A percentile compares a stretch with the other conserved stretches of the same genome.
These are phyloP conservation scores for Tuber borchii DNA, from an alignment of 495 filamentous ascomycete species.

Conservation along the genomic window DNA sequence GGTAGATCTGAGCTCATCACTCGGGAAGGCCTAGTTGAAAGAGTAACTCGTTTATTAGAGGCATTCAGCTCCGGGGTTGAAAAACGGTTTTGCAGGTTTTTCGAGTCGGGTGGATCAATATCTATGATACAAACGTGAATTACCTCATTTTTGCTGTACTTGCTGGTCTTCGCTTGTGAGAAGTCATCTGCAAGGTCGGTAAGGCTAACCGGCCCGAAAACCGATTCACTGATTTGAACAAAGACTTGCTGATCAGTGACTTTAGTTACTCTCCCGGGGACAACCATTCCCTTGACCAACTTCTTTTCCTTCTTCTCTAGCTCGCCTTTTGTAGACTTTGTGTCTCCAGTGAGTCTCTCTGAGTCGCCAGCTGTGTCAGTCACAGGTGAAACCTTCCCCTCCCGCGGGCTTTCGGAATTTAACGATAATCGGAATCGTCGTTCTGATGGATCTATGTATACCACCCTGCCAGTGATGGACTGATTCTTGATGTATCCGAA, in stretches of 20 bases:
- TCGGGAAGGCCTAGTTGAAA: constrained; percentile 80
- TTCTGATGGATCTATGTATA: constrained; percentile 56
- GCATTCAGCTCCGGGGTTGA: too few species aligned
- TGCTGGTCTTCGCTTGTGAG: constrained; percentile 53
- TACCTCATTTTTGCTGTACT: constrained; percentile 72
- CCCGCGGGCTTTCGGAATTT: constrained; percentile 43
- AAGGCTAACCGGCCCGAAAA: constrained; percentile 68
- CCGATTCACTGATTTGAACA: constrained; percentile 70
- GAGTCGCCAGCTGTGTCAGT: constrained; percentile 25
- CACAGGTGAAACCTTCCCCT: constrained; percentile 42
- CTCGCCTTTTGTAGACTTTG: too few species aligned
- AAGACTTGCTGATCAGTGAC: constrained; percentile 73
- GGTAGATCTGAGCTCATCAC: constrained; percentile 79
- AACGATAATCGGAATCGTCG: constrained; percentile 58
- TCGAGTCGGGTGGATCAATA: constrained; percentile 58
- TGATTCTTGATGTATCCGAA: constrained; percentile 72
- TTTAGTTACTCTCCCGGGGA: constrained; percentile 78
- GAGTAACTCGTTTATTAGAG: constrained; percentile 61
- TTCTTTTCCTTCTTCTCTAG: too few species aligned
- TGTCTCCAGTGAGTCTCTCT: constrained; percentile 21
- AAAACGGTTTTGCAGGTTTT: too few species aligned
- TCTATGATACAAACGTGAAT: constrained; percentile 74
- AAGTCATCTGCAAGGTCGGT: constrained; percentile 83
- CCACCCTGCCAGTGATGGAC: constrained; percentile 61
- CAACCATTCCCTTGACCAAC: constrained; percentile 76